Conservation (phyloP, 73 alveolate species). For the Tetrahymena thermophila region DNA sequence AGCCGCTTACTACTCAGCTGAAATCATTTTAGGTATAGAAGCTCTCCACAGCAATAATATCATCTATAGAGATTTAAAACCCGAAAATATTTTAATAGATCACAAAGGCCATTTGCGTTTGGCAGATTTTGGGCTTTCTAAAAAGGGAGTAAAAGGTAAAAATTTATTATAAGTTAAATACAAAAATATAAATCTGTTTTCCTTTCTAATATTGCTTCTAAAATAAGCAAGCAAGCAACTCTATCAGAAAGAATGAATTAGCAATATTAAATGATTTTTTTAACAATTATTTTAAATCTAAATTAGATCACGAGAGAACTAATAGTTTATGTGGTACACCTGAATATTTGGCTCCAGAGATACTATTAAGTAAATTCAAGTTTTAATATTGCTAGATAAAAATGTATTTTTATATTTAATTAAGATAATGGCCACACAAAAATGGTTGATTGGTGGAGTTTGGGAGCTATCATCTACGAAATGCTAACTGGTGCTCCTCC, state of each 20-base stretch:
- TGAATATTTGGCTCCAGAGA: conserved; percentile 36
- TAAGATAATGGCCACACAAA: conserved; percentile 64
- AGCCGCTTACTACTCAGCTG: conserved; percentile 77
- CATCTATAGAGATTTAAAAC: conserved; percentile 72
- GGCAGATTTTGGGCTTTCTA: conserved; percentile 62
- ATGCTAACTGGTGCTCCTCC: conserved; percentile 91
- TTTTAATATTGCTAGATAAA: background rate
- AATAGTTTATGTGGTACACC: conserved; percentile 43
- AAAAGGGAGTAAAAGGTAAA: conserved; percentile 28
- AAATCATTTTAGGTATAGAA: conserved; percentile 65
- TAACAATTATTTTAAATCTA: background rate
- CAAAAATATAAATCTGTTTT: background rate
- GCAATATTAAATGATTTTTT: background rate
- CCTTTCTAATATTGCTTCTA: background rate
- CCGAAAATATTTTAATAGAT: conserved; percentile 62
- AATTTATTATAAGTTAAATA: background rate
- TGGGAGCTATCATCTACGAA: conserved; percentile 88
- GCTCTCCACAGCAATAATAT: conserved; percentile 61
- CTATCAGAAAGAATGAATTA: too few relatives aligned
- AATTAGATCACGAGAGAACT: background rate
- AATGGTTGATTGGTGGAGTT: conserved; percentile 78
- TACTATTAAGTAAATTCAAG: background rate
- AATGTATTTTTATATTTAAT: too few relatives aligned
- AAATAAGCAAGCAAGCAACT: background rate
- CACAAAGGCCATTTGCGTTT: conserved; percentile 54